Evolutionary conservation across 1,284 basidiomycete species (phyloP).

Genomic region (Fistulinella staudtii): DNA sequence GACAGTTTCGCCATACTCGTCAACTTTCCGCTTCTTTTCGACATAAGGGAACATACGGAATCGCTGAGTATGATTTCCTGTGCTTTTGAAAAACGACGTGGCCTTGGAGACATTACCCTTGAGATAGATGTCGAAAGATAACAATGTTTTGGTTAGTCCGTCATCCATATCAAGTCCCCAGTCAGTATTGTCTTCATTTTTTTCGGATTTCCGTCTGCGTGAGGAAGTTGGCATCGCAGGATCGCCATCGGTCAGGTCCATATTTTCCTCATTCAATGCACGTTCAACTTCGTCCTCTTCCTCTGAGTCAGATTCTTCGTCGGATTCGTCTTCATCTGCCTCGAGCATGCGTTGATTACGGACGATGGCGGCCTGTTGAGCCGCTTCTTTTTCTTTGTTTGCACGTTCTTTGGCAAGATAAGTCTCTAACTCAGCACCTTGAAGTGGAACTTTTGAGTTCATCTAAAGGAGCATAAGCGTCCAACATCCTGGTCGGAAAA

Average conservation of each 20-base stretch:
- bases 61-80: conserved; percentile 64
- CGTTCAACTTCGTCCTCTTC: conserved; percentile 66
- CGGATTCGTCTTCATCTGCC: conserved; percentile 73
- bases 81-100: conserved; percentile 80
- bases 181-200: conserved; percentile 54
- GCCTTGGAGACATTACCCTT: conserved; percentile 88
- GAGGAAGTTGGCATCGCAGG: conserved; percentile 13
- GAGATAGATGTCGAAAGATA: conserved; percentile 95
- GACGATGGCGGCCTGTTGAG: conserved; percentile 80
- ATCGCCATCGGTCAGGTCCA: conserved; percentile 41
- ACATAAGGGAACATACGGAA: conserved; percentile 98
- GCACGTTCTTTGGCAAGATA: conserved; percentile 76
- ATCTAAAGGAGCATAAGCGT: conserved; percentile 48
- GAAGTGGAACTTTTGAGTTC: conserved; percentile 83
- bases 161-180: conserved; percentile 74
- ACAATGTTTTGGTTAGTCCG: conserved; percentile 62
- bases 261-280: conserved; percentile 49
- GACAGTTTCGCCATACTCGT: conserved; percentile 93
- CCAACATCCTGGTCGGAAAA: background rate
- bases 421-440: conserved; percentile 82
- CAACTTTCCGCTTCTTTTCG: conserved; percentile 88
- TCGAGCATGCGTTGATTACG: conserved; percentile 88
- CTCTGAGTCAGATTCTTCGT: conserved; percentile 55
- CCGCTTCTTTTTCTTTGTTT: conserved; percentile 83
- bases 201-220: conserved; percentile 43